Percentiles rank a stretch among this genome's conserved stretches.
Conservation (phyloP, 352 stramenopile genomes). For the Plasmopara halstedii region DNA sequence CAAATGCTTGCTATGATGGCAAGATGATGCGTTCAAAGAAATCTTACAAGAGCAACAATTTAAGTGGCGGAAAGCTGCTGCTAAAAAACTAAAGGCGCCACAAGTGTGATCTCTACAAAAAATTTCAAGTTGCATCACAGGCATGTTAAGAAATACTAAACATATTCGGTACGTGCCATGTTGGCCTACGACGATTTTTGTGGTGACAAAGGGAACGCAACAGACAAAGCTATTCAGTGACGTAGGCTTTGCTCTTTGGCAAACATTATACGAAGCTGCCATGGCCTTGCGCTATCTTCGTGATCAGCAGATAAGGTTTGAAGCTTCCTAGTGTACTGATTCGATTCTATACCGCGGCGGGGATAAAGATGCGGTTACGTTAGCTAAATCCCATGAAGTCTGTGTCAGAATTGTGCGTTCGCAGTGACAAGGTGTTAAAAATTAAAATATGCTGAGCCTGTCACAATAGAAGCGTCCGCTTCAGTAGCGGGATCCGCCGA, state of each 20-base stretch:
- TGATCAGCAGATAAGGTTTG: constrained; percentile 12
- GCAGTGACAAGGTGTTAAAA: constrained; percentile 3
- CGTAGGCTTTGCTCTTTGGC: constrained; percentile 22
- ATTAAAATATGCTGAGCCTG: too few relatives aligned
- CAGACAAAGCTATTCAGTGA: constrained; percentile 16
- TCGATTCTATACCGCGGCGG: constrained; percentile 21
- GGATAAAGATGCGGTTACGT: constrained; percentile 12
- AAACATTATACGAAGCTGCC: constrained; percentile 21
- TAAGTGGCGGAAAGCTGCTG: constrained; percentile 22
- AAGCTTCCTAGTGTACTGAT: constrained; percentile 21
- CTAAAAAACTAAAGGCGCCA: constrained; percentile 15
- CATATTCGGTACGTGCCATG: constrained; percentile 26
- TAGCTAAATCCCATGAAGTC: constrained; percentile 22
- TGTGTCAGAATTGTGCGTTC: constrained; percentile 1
- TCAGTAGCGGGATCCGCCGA: too few relatives aligned
- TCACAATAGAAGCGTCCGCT: too few relatives aligned
- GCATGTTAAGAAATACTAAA: constrained; percentile 22
- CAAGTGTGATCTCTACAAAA: too few relatives aligned
- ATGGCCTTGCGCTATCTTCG: constrained; percentile 23
- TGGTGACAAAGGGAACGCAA: constrained; percentile 21
- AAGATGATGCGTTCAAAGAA: too few relatives aligned
- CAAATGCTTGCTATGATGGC: constrained; percentile 6
- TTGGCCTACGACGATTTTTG: constrained; percentile 20
- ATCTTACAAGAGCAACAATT: constrained; percentile 13
- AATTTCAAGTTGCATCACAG: constrained; percentile 21